phyloP scores from a whole-genome alignment of 495 filamentous ascomycete genomes.

The Aspergillus incahuasiensis region DNA sequence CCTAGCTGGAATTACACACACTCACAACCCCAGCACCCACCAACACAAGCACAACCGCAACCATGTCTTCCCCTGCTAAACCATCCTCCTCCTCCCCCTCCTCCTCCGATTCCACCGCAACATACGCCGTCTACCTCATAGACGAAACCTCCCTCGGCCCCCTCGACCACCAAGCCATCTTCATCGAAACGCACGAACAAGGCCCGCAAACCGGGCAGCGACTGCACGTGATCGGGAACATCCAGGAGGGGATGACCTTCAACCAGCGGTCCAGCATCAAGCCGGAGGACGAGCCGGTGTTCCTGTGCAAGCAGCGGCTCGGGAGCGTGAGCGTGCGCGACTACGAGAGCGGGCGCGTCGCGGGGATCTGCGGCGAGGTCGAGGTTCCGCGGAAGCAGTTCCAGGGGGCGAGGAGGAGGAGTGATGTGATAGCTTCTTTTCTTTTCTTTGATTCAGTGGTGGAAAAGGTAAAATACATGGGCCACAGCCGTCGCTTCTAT shows the following conservation, averaged over 20 bases:
- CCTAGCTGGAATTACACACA: no score
- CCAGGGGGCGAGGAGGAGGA: conserved; percentile 9
- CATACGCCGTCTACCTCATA: conserved; percentile 4
- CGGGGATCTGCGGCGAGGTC: conserved; percentile 12
- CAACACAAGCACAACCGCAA: no score
- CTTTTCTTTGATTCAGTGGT: background rate
- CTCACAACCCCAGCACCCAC: no score
- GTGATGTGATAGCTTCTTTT: no score
- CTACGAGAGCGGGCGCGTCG: conserved; percentile 4
- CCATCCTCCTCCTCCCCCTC: background rate
- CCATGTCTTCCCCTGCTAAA: background rate
- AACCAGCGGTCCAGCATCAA: conserved; percentile 7
- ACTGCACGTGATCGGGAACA: conserved; percentile 22
- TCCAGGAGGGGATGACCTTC: conserved; percentile 23
- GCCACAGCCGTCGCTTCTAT: background rate
- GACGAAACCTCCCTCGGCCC: conserved; percentile 11
- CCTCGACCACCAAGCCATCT: conserved; percentile 19
- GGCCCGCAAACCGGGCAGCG: conserved; percentile 14
- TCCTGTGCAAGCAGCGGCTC: conserved; percentile 10
- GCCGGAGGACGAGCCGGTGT: conserved; percentile 19
- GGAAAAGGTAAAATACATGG: conserved; percentile 2
- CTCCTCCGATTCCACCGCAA: background rate
- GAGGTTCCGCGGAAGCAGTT: conserved; percentile 24
- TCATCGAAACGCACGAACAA: conserved; percentile 21
- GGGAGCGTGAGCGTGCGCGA: conserved; percentile 14